Evolutionary conservation across 2,329 filamentous ascomycete species (phyloP).

Genomic region (Aspergillus fructus): DNA sequence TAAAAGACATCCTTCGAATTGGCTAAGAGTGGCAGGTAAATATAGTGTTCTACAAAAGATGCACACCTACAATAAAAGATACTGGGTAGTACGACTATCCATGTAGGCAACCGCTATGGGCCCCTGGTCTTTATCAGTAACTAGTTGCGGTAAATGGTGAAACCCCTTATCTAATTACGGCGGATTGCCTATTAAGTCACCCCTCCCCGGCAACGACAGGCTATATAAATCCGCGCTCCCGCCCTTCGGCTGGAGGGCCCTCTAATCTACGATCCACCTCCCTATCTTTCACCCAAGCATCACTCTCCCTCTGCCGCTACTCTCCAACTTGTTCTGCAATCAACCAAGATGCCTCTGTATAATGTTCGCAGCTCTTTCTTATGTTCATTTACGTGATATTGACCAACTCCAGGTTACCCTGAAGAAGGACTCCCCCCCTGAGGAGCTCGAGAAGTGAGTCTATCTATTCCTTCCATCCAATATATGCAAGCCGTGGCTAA

Average conservation of each 20-base stretch:
- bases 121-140: not conserved
- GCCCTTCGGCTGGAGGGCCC: constrained; percentile 1
- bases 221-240: constrained; percentile 9
- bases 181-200: constrained; percentile 7
- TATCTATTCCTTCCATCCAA: not conserved
- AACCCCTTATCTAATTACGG: constrained; percentile 8
- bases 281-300: not conserved
- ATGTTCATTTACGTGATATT: not conserved
- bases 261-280: not conserved
- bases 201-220: constrained; percentile 2
- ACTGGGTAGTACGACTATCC: not conserved
- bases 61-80: not conserved
- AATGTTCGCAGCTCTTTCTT: constrained; percentile 30
- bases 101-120: not conserved
- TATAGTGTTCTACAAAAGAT: not conserved
- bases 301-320: not conserved
- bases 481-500: constrained; percentile 11
- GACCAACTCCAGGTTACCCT: constrained; percentile 66
- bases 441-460: constrained; percentile 66
- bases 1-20: not conserved
- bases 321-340: not conserved
- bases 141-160: not conserved
- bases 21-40: not conserved
- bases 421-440: constrained; percentile 66
- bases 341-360: constrained; percentile 38